These are phyloP conservation scores for Naganishia antarctica DNA, from an alignment of 768 basidiomycete genomes.

Conservation along the genomic window DNA sequence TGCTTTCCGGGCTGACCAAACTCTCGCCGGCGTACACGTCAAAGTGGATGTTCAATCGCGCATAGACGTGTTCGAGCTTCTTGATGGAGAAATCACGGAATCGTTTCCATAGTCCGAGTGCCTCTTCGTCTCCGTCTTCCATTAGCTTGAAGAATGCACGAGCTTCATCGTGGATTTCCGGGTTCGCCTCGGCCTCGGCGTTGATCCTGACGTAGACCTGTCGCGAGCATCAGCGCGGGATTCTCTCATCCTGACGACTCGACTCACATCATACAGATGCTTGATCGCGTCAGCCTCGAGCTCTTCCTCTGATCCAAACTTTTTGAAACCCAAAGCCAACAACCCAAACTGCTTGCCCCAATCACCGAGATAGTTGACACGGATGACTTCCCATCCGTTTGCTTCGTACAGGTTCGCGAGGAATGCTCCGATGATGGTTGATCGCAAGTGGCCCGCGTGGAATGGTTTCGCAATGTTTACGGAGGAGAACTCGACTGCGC, in stretches of 20 bases:
- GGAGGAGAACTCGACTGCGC: slow-evolving; percentile 71
- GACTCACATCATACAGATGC: slow-evolving; percentile 69
- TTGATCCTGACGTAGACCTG: slow-evolving; percentile 85
- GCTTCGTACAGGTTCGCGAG: slow-evolving; percentile 82
- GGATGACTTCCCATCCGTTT: slow-evolving; percentile 85
- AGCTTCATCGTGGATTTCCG: slow-evolving; percentile 62
- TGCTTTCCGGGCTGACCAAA: slow-evolving; percentile 62
- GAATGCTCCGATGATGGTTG: slow-evolving; percentile 99
- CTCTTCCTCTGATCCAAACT: slow-evolving; percentile 78
- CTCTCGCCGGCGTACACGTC: slow-evolving; percentile 85
- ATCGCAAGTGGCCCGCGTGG: slow-evolving; percentile 93
- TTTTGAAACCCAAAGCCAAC: slow-evolving; percentile 84
- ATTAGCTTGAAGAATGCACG: slow-evolving; percentile 87
- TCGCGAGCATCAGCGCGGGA: neutral
- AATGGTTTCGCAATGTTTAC: slow-evolving; percentile 98
- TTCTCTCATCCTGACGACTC: neutral
- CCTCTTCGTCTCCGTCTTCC: slow-evolving; percentile 83
- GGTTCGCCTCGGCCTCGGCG: slow-evolving; percentile 52
- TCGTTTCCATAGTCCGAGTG: slow-evolving; percentile 79
- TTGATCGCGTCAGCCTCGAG: slow-evolving; percentile 86
- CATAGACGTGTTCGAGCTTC: slow-evolving; percentile 84
- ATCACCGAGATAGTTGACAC: slow-evolving; percentile 92
- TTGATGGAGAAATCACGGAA: slow-evolving; percentile 89
- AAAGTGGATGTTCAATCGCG: slow-evolving; percentile 79
- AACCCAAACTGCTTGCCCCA: slow-evolving; percentile 98